A percentile compares a stretch with the other conserved stretches of the same genome.
These are phyloP conservation scores for Suhomyces canberraensis DNA, from an alignment of 805 yeast species.

Conservation along the genomic window DNA sequence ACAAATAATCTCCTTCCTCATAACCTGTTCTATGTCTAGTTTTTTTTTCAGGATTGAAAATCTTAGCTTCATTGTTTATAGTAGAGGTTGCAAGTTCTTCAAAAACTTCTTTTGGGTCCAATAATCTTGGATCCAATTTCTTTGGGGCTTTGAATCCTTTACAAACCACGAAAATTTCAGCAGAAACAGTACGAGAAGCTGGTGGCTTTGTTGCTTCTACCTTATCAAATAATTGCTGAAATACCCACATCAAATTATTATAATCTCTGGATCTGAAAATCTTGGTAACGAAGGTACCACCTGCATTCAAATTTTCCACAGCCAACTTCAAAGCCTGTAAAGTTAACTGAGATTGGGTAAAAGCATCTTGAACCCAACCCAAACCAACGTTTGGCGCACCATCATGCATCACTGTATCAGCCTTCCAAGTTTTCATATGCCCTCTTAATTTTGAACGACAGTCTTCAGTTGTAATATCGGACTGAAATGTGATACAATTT, in stretches of 20 bases:
- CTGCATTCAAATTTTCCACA: slow-evolving; percentile 83
- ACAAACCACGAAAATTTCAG: slow-evolving; percentile 97
- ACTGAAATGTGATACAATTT: slow-evolving; percentile 88
- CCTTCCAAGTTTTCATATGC: slow-evolving; percentile 97
- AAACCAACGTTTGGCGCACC: slow-evolving; percentile 99
- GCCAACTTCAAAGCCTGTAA: slow-evolving; percentile 92
- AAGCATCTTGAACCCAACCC: slow-evolving; percentile 99
- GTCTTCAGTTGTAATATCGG: slow-evolving; percentile 97
- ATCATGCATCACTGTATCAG: slow-evolving; percentile 95
- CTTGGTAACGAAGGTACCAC: slow-evolving; percentile 95
- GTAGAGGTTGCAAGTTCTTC: slow-evolving; percentile 77
- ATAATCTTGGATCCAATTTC: slow-evolving; percentile 84
- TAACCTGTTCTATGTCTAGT: slow-evolving; percentile 93
- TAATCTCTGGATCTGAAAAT: slow-evolving; percentile 98
- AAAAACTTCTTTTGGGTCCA: slow-evolving; percentile 91
- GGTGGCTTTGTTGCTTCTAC: slow-evolving; percentile 99
- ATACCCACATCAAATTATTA: slow-evolving; percentile 95
- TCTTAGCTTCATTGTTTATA: slow-evolving; percentile 80
- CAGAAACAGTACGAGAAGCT: slow-evolving; percentile 97
- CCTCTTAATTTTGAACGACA: slow-evolving; percentile 94
- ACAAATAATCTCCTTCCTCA: slow-evolving; percentile 83
- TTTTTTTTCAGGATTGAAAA: slow-evolving; percentile 91
- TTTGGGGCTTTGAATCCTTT: slow-evolving; percentile 95
- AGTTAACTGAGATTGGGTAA: slow-evolving; percentile 94
- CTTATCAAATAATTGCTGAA: slow-evolving; percentile 90